Evolutionary conservation across 2,329 filamentous ascomycete species (phyloP), one percentile per base, ranked within the genome.

Genomic region (Pseudogymnoascus verrucosus): DNA sequence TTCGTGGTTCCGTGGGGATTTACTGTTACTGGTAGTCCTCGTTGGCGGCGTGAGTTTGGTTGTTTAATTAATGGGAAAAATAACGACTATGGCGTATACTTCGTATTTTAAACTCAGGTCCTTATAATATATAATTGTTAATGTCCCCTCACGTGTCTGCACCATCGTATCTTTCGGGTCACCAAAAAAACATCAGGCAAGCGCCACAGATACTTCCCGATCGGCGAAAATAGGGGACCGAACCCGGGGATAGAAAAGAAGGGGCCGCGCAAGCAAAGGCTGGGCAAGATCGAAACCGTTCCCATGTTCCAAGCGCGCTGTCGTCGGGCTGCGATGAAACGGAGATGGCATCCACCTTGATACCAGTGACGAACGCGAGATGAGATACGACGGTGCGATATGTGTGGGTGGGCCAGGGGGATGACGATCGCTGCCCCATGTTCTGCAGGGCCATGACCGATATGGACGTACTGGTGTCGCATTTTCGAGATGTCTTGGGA

Each of bases 401-500:
- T 54, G 31, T 57, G n/a, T 19, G 51, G 28, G 51, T 34, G 51
- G 51, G 51, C 28, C 28, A 34, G 28, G 51, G 51, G 28, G 28
- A 57, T 57, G 51, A 12, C 10, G 51, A 57, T 57, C 51, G 51
- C 28, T 34, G 26, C 28, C 51, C 51, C 51, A 57, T 57, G 28
- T 57, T 57, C 51, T 57, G 5, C 26, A 34, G 51, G 8, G 51
- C 51, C n/a, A 54, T 6, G 47, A 31, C 47, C 26, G 47, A 54
- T 54, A 16, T 54, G 47, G 47, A 31, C n/a, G 26, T 10, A 28
- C n/a, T 7, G 10, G 26, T 19, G 28, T 21, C n/a, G 51, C 34
- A 34, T 57, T 34, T 57, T 11, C n/a, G 10, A 57, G 26, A 34
- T 57, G 47, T 57, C 51, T 57, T 57, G 51, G 51, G 51, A 57